phyloP scores from a whole-genome alignment of 2,329 filamentous ascomycete genomes.

The Ophiostoma himal-ulmi region DNA sequence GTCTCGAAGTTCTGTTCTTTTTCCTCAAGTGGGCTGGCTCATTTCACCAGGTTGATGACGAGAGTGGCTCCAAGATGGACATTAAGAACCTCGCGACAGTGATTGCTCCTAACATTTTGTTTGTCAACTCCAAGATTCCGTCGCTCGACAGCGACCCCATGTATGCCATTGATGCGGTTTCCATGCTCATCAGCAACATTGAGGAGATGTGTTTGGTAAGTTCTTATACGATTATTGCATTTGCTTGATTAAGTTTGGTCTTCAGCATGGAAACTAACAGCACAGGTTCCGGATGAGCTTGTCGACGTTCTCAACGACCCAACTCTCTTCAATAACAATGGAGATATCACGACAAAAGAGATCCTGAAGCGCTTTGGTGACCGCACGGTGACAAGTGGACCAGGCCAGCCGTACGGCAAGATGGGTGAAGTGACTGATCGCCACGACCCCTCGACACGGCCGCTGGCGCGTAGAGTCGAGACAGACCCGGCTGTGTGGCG shows the following conservation, averaged over 20 bases:
- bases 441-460: conserved; percentile 52
- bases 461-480: conserved; percentile 62
- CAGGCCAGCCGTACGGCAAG: conserved; percentile 55
- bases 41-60: conserved; percentile 95
- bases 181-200: conserved; percentile 84
- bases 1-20: conserved; percentile 87
- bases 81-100: conserved; percentile 95
- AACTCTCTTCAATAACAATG: conserved; percentile 69
- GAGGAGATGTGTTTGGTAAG: conserved; percentile 96
- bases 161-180: conserved; percentile 85
- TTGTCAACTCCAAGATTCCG: conserved; percentile 59
- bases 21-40: conserved; percentile 98
- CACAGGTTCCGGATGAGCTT: conserved; percentile 85
- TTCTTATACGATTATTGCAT: conserved; percentile 24
- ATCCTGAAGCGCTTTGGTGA: conserved; percentile 92
- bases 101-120: conserved; percentile 91
- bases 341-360: conserved; percentile 92
- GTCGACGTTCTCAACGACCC: conserved; percentile 80
- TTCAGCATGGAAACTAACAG: conserved; percentile 22
- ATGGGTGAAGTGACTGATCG: conserved; percentile 52
- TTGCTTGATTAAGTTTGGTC: conserved; percentile 20
- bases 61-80: conserved; percentile 98
- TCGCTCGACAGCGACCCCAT: conserved; percentile 83
- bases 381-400: conserved; percentile 45
- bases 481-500: conserved; percentile 81